These are phyloP conservation scores for Penicillium sp. DNA, from an alignment of 2,329 filamentous ascomycete genomes.

Conservation along the genomic window DNA sequence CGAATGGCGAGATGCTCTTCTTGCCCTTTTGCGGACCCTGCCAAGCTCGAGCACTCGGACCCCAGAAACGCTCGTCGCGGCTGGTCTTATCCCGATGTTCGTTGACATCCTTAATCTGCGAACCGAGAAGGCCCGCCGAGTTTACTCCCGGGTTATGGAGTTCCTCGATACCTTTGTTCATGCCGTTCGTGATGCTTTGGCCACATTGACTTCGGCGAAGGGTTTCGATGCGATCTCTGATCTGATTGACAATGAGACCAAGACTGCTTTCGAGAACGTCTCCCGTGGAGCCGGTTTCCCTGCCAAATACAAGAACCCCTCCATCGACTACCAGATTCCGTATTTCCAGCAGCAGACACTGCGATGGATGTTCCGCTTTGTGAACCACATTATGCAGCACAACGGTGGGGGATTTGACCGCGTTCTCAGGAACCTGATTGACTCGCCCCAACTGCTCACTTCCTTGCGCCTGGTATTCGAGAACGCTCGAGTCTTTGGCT, in stretches of 20 bases:
- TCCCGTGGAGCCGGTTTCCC: slow-evolving; percentile 66
- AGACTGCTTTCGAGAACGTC: slow-evolving; percentile 62
- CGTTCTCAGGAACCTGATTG: slow-evolving; percentile 84
- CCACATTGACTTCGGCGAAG: slow-evolving; percentile 71
- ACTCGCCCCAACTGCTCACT: slow-evolving; percentile 76
- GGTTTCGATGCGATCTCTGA: slow-evolving; percentile 89
- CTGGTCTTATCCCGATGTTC: slow-evolving; percentile 82
- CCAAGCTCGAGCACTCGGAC: slow-evolving; percentile 66
- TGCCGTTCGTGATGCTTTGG: slow-evolving; percentile 76
- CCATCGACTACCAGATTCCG: slow-evolving; percentile 88
- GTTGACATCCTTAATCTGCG: slow-evolving; percentile 82
- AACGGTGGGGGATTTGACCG: slow-evolving; percentile 80
- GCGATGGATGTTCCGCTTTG: slow-evolving; percentile 90
- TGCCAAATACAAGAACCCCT: slow-evolving; percentile 65
- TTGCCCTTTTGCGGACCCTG: slow-evolving; percentile 79
- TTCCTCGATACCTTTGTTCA: slow-evolving; percentile 88
- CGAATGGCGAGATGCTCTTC: slow-evolving; percentile 84
- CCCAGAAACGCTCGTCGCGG: slow-evolving; percentile 77
- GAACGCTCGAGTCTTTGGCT: slow-evolving; percentile 74
- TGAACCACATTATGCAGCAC: slow-evolving; percentile 89
- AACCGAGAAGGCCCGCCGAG: slow-evolving; percentile 73
- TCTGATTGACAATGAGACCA: slow-evolving; percentile 73
- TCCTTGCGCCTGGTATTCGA: slow-evolving; percentile 77
- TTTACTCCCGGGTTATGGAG: slow-evolving; percentile 74
- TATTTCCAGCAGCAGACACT: slow-evolving; percentile 91